These are phyloP conservation scores for Cyberlindnera galapagoensis DNA, from an alignment of 805 yeast species.

Conservation along the genomic window DNA sequence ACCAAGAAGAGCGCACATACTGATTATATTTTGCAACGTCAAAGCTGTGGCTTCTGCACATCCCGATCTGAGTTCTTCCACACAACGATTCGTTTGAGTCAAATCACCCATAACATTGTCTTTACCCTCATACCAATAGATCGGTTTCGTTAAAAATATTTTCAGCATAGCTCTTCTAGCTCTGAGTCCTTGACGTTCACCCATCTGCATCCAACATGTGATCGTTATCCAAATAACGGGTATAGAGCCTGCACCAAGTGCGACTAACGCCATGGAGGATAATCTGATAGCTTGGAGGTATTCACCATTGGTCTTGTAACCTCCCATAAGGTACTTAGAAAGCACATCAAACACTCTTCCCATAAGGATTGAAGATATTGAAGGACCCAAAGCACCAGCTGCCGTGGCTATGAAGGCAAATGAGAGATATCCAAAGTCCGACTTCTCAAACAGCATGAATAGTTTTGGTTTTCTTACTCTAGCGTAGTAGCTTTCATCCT, in stretches of 20 bases:
- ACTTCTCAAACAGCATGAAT: conserved; percentile 18
- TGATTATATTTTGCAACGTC: conserved; percentile 44
- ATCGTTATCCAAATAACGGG: conserved; percentile 48
- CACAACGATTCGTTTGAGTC: conserved; percentile 60
- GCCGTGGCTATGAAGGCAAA: conserved; percentile 35
- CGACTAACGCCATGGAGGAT: conserved; percentile 34
- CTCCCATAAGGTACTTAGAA: conserved; percentile 27
- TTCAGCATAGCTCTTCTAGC: conserved; percentile 42
- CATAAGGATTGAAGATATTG: conserved; percentile 55
- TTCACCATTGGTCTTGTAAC: conserved; percentile 21
- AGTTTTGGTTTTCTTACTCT: conserved; percentile 13
- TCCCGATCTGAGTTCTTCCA: conserved; percentile 67
- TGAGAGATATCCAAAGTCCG: conserved; percentile 21
- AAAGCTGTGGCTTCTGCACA: conserved; percentile 61
- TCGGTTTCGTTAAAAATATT: conserved; percentile 38
- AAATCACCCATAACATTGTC: conserved; percentile 55
- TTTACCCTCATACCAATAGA: conserved; percentile 59
- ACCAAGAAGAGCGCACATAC: conserved; percentile 47
- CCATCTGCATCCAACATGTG: conserved; percentile 57
- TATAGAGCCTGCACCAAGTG: conserved; percentile 41
- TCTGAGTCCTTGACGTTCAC: conserved; percentile 60
- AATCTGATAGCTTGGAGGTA: conserved; percentile 35
- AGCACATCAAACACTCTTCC: conserved; percentile 55
- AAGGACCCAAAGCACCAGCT: conserved; percentile 50
- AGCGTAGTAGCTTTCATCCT: conserved; percentile 3